Conservation (phyloP, 495 filamentous ascomycete genomes). For the Aspergillus affinis region DNA sequence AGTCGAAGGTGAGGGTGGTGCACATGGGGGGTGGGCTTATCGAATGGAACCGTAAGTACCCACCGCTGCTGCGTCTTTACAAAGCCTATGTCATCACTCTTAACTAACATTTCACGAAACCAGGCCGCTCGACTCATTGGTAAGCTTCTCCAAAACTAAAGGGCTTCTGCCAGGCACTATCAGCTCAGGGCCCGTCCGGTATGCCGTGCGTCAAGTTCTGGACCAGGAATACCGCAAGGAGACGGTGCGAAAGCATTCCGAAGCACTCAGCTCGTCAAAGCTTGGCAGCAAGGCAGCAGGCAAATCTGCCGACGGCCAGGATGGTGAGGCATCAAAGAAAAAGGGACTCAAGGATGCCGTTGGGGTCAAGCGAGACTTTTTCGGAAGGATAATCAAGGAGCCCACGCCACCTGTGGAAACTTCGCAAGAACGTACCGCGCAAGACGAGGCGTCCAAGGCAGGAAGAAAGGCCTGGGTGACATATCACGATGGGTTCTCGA, state of each 20-base stretch:
- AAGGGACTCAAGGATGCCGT: constrained; percentile 20
- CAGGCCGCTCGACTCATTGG: constrained; percentile 69
- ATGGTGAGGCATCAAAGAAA: constrained; percentile 30
- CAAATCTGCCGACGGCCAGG: constrained; percentile 39
- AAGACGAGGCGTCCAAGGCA: constrained; percentile 35
- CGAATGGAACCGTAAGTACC: constrained; percentile 87
- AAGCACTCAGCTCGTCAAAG: constrained; percentile 53
- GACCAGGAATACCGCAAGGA: constrained; percentile 83
- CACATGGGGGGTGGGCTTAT: constrained; percentile 71
- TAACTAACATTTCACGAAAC: constrained; percentile 14
- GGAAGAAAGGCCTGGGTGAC: constrained; percentile 82
- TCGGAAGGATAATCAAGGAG: constrained; percentile 68
- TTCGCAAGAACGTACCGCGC: constrained; percentile 15
- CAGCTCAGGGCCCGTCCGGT: constrained; percentile 68
- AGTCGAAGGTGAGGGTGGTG: constrained; percentile 63
- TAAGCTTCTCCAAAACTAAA: constrained; percentile 41
- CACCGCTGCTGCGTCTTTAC: constrained; percentile 8
- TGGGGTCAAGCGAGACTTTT: constrained; percentile 81
- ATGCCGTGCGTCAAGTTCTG: constrained; percentile 86
- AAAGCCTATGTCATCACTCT: constrained; percentile 10
- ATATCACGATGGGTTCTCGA: constrained; percentile 94
- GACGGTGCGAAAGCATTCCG: constrained; percentile 57
- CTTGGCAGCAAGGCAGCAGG: constrained; percentile 30
- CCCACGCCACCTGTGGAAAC: constrained; percentile 32
- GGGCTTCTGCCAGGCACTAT: constrained; percentile 28